Evolutionary conservation across 257 asterid genomes (phyloP).

Genomic region (Dorcoceras hygrometricum): DNA sequence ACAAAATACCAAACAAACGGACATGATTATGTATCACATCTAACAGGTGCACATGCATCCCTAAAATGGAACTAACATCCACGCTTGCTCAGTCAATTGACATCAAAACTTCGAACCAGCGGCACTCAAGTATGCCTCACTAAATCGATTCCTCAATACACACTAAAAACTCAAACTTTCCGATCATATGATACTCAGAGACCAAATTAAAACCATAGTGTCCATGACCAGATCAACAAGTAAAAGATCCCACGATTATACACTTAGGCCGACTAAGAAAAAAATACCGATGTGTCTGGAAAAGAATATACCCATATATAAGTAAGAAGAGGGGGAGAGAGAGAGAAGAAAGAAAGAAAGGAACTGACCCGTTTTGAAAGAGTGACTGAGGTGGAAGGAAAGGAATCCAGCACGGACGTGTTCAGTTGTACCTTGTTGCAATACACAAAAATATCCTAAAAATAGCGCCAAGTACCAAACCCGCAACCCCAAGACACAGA

Average conservation of each 20-base stretch:
- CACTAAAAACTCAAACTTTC: conserved; percentile 12
- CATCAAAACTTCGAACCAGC: neutral
- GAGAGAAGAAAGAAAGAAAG: conserved; percentile 23
- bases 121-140: conserved; percentile 14
- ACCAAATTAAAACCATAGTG: neutral
- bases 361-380: conserved; percentile 35
- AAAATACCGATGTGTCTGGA: neutral
- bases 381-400: conserved; percentile 41
- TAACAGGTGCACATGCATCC: neutral
- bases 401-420: conserved; percentile 32
- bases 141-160: conserved; percentile 2
- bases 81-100: neutral
- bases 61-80: neutral
- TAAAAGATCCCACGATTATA: neutral
- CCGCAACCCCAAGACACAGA: neutral
- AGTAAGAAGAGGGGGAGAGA: too few relatives aligned
- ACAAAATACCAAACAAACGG: neutral
- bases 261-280: neutral
- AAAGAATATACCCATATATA: neutral
- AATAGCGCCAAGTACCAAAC: conserved; percentile 9
- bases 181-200: neutral
- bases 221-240: neutral
- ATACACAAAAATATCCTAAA: conserved; percentile 5
- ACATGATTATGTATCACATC: neutral
- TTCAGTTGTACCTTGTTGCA: conserved; percentile 5